phyloP scores from a whole-genome alignment of 1,284 basidiomycete genomes.

The Trichosporon asahii region DNA sequence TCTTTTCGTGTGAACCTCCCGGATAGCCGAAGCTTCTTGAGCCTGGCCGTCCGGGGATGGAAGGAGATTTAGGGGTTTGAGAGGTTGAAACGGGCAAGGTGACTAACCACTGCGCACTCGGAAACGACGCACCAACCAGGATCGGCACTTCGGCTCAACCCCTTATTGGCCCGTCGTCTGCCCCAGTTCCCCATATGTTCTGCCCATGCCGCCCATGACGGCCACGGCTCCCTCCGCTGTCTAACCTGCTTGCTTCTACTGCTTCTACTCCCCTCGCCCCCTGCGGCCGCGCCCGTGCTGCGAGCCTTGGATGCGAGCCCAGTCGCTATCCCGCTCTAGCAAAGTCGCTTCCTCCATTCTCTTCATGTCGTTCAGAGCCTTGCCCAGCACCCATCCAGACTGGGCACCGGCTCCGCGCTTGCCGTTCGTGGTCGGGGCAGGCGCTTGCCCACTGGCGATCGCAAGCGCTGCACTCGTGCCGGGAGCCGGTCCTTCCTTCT shows the following conservation, averaged over 20 bases:
- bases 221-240: not conserved
- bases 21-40: not conserved
- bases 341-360: constrained; percentile 49
- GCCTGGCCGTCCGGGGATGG: not conserved
- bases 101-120: not conserved
- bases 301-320: constrained; percentile 48
- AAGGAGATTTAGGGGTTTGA: not conserved
- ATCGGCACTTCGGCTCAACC: constrained; percentile 8
- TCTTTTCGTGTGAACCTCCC: not conserved
- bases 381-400: constrained; percentile 44
- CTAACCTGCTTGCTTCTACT: not conserved
- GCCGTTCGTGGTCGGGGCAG: constrained; percentile 23
- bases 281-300: constrained; percentile 36
- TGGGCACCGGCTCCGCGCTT: constrained; percentile 40
- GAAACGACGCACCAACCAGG: not conserved
- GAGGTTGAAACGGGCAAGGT: constrained; percentile 6
- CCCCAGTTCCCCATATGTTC: not conserved
- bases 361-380: constrained; percentile 47
- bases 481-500: constrained; percentile 37
- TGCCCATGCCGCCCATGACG: not conserved
- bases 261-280: constrained; percentile 36
- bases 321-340: constrained; percentile 49
- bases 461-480: constrained; percentile 42
- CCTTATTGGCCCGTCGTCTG: not conserved
- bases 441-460: constrained; percentile 35